Percentiles rank a stretch among this genome's conserved stretches.
Evolutionary conservation across 495 filamentous ascomycete species (phyloP).

Genomic region (Pyrenula aspistea): DNA sequence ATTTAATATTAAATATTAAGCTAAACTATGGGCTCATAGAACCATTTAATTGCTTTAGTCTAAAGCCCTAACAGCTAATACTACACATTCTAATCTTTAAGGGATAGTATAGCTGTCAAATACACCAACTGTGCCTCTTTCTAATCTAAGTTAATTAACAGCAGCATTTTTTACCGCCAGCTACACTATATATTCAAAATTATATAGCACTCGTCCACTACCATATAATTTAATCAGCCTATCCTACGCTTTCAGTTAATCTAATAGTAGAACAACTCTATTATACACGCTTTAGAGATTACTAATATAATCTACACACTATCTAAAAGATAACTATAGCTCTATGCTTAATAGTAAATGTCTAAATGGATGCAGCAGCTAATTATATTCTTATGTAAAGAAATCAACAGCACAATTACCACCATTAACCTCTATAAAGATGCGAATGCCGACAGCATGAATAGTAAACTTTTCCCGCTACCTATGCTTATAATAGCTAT

Average conservation of each 20-base stretch:
- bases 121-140: background rate
- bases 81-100: too few species aligned
- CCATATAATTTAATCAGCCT: conserved; percentile 7
- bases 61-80: too few species aligned
- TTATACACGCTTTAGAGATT: too few species aligned
- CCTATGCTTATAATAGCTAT: too few species aligned
- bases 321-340: too few species aligned
- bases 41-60: too few species aligned
- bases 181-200: conserved; percentile 3
- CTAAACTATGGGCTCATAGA: too few species aligned
- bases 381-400: conserved; percentile 6
- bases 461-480: too few species aligned
- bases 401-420: conserved; percentile 10
- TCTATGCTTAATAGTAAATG: conserved; percentile 7
- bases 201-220: conserved; percentile 9
- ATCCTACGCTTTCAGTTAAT: too few species aligned
- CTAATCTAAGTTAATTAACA: background rate
- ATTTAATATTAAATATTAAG: too few species aligned
- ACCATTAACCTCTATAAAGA: background rate
- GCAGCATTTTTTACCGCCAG: background rate
- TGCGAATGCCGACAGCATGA: background rate
- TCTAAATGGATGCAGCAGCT: background rate
- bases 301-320: too few species aligned
- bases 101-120: background rate
- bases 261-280: too few species aligned